Percentiles rank a stretch among this genome's conserved stretches.
These are phyloP conservation scores for Pestalotiopsis sp. DNA, from an alignment of 2,329 filamentous ascomycete species.

Conservation along the genomic window DNA sequence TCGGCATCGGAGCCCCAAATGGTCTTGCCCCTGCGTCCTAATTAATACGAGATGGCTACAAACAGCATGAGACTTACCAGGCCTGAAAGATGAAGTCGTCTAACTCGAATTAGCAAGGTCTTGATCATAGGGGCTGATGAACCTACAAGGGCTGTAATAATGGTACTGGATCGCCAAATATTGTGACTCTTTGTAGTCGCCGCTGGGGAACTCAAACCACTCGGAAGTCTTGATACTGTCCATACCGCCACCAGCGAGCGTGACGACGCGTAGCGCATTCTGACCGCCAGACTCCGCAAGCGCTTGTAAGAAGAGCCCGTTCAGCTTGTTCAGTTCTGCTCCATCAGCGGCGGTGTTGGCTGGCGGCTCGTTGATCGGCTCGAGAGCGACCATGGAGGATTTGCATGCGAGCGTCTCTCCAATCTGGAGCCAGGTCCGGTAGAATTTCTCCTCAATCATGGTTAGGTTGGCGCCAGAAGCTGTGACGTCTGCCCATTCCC, in stretches of 20 bases:
- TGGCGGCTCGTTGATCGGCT: slow-evolving; percentile 62
- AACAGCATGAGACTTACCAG: slow-evolving; percentile 31
- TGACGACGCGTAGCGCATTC: slow-evolving; percentile 58
- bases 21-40: slow-evolving; percentile 53
- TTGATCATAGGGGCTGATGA: too few relatives aligned
- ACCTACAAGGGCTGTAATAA: slow-evolving; percentile 56
- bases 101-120: background rate
- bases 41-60: background rate
- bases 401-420: slow-evolving; percentile 56
- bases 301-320: slow-evolving; percentile 57
- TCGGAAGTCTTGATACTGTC: slow-evolving; percentile 54
- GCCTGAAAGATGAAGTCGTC: slow-evolving; percentile 48
- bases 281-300: slow-evolving; percentile 57
- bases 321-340: slow-evolving; percentile 55
- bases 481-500: slow-evolving; percentile 59
- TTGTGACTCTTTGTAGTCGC: slow-evolving; percentile 49
- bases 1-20: slow-evolving; percentile 55
- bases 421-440: slow-evolving; percentile 60
- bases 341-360: slow-evolving; percentile 53
- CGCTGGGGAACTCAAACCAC: slow-evolving; percentile 52
- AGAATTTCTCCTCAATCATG: slow-evolving; percentile 58
- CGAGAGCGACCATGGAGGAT: slow-evolving; percentile 55
- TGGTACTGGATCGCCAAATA: slow-evolving; percentile 62
- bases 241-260: slow-evolving; percentile 53
- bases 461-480: slow-evolving; percentile 46